Evolutionary conservation across 192 early-diverging fungal genomes (phyloP).

Genomic region (Backusella liffmaniae): DNA sequence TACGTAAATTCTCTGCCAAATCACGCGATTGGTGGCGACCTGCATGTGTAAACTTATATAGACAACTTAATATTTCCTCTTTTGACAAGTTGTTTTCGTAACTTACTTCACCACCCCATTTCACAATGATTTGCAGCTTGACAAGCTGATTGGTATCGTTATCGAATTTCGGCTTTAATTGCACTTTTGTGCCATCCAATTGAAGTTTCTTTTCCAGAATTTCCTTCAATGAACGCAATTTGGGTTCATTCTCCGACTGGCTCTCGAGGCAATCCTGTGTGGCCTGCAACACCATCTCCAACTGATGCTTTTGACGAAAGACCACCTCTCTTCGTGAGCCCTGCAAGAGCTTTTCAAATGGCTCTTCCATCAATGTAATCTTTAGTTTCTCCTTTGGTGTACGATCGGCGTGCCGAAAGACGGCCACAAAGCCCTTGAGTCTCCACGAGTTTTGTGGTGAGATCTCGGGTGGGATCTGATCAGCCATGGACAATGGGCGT

Average conservation of each 20-base stretch:
- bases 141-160: slow-evolving; percentile 50
- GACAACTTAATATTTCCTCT: not conserved
- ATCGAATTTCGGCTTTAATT: slow-evolving; percentile 80
- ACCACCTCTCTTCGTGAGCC: slow-evolving; percentile 73
- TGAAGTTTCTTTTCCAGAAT: slow-evolving; percentile 80
- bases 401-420: slow-evolving; percentile 92
- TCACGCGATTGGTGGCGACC: slow-evolving; percentile 88
- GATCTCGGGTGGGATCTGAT: slow-evolving; percentile 33
- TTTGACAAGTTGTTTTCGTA: not conserved
- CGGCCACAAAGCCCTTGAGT: slow-evolving; percentile 90
- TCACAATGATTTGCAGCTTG: slow-evolving; percentile 88
- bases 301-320: slow-evolving; percentile 67
- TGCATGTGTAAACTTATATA: slow-evolving; percentile 83
- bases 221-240: slow-evolving; percentile 65
- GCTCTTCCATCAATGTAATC: slow-evolving; percentile 67
- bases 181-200: slow-evolving; percentile 89
- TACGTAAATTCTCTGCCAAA: slow-evolving; percentile 87
- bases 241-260: slow-evolving; percentile 46
- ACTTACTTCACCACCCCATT: slow-evolving; percentile 88
- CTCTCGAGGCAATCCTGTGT: slow-evolving; percentile 19
- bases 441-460: slow-evolving; percentile 81
- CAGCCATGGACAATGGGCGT: slow-evolving; percentile 15
- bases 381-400: slow-evolving; percentile 99
- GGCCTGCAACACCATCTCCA: slow-evolving; percentile 55
- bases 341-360: slow-evolving; percentile 71